Base-by-base conservation (phyloP, 805 yeast genomes). In the Tanozyma kutaoensis region DNA sequence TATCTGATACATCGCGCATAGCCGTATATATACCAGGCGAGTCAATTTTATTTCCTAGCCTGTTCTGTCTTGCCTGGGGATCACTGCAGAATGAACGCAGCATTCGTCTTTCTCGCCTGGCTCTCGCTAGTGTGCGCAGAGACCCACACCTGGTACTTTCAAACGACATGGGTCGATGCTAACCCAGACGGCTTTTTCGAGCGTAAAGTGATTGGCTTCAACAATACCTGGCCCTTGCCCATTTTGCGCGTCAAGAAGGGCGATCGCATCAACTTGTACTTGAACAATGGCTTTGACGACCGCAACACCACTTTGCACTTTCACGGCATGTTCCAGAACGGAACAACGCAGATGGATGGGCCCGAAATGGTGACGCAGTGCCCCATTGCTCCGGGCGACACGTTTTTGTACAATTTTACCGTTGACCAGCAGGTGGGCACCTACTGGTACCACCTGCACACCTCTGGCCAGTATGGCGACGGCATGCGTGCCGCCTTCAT, bases 371-470 rank as follows among this genome's bases (percentile, higher is more conserved):
- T 88, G 24, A 72, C 81, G 20, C 96, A 88, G 55, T 91, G 97
- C 66, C 93, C 95, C 16, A 76, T 84, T 38, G 74, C 80, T n/a
- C 78, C 93, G 5, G 79, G 79, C 29, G 68, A 69, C 34, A 66
- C 79, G 12, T 62, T 71, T 55, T 52, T 76, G 36, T 91, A 91
- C 64, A 85, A 88, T 62, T 91, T 91, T 55, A 78, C 95, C 15
- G 82, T 85, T 34, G 69, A 69, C 26, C 63, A 69, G 35, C 95
- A 91, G 55, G 72, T 64, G 31, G 98, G 98, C 44, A 69, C 94
- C 12, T 91, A 64, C 65, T 91, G 98, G 98, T 91, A 88, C 64
- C 98, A 91, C 55, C 82, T 97, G 17, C 98, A 91, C 58, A 72
- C 86, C 20, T 54, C 66, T 14, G 88, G 86, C 40, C 93, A 86